phyloP scores from a whole-genome alignment of 1,284 basidiomycete genomes.

The Cryptococcus hybrid region DNA sequence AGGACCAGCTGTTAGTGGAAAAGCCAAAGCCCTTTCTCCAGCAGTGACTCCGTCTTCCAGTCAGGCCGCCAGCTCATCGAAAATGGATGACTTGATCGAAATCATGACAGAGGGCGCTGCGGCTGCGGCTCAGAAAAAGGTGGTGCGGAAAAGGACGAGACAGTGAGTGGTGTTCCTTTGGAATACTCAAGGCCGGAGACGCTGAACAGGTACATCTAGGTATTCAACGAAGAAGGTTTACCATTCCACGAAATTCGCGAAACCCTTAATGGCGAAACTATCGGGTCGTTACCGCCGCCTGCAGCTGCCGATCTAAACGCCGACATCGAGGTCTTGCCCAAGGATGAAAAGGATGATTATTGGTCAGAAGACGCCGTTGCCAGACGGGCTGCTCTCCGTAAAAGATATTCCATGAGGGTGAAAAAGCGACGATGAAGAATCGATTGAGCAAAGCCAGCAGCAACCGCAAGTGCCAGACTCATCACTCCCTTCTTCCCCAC shows the following conservation, averaged over 20 bases:
- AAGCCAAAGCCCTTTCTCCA: background rate
- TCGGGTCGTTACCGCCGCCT: slow-evolving; percentile 21
- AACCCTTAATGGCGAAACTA: slow-evolving; percentile 27
- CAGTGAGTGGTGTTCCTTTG: slow-evolving; percentile 1
- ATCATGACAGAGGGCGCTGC: background rate
- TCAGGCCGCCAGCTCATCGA: too few relatives aligned
- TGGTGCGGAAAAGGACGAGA: slow-evolving; percentile 6
- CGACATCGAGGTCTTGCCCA: background rate
- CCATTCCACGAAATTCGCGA: slow-evolving; percentile 47
- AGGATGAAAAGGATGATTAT: slow-evolving; percentile 25
- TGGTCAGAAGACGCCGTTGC: slow-evolving; percentile 31
- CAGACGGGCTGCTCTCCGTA: slow-evolving; percentile 28
- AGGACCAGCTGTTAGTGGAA: background rate
- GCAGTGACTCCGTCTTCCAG: background rate
- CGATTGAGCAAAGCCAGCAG: background rate
- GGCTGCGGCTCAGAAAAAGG: background rate
- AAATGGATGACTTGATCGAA: background rate
- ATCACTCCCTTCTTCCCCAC: background rate
- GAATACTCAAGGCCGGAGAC: too few relatives aligned
- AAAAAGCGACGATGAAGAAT: background rate
- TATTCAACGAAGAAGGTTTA: slow-evolving; percentile 39
- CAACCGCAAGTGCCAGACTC: background rate
- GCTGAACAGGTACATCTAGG: slow-evolving; percentile 4
- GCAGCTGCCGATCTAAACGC: slow-evolving; percentile 1
- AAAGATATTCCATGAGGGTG: slow-evolving; percentile 30